Evolutionary conservation across 306 rosid genomes (phyloP), one percentile per base, ranked within the genome.

Genomic region (Fragaria vesca): DNA sequence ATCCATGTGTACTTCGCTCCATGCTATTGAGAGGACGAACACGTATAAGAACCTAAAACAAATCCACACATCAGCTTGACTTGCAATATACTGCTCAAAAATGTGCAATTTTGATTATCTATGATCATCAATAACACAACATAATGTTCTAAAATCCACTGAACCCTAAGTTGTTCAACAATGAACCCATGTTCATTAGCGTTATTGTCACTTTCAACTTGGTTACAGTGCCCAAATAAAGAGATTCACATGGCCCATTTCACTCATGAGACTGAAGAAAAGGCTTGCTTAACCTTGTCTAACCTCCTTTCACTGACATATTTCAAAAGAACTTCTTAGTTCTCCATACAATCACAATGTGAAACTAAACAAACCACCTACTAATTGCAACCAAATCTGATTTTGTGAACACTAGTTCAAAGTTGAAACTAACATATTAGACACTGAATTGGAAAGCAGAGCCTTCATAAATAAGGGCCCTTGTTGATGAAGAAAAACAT

Each of bases 11-110:
- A 76, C 89, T 83, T 72, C 89, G 74, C 85, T 95, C 99, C 91
- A 88, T 89, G 89, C 78, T 85, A 84, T 93, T 95, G 70, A 91
- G 96, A 66, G 99, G 99, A 74, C 99, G 99, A n/a, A 90, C 89
- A 18, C 97, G 93, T 70, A 95, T 91, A 75, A 95, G 90, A 66
- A 95, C 99, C 99, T 95, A 78, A 3, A 70, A 47, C 52, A 45
- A 24, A 30, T 54, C 60, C 12, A 69, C 80, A 80, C 74, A 67
- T 79, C 77, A 80, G 77, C 68, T 61, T 70, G 46, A 82, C 62
- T 84, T 81, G 73, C 79, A 50, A 13, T 68, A 24, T 55, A 65
- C 70, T 24, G 40, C 40, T 45, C 17, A 18, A 66, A 57, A 68
- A 42, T 20, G 47, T 1, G 45, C 71, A 79, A 69, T 66, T 83